Evolutionary conservation across 2,329 filamentous ascomycete genomes (phyloP).

Genomic region (Samsoniella hepiali): DNA sequence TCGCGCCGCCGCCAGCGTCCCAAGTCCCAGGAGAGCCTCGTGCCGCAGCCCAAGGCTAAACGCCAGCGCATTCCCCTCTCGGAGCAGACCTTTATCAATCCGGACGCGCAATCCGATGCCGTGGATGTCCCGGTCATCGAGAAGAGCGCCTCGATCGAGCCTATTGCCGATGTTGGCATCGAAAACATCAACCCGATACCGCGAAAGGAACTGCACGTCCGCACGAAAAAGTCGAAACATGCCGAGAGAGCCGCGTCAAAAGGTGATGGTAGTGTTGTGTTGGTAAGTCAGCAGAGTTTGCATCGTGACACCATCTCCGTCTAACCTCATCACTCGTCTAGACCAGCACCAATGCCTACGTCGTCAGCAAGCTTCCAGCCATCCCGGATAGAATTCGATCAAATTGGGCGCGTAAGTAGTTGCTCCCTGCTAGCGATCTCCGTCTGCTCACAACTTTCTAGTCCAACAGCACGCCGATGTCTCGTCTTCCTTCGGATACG

Average conservation of each 20-base stretch:
- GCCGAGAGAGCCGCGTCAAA: constrained; percentile 59
- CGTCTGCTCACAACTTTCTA: constrained; percentile 31
- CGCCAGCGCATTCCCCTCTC: constrained; percentile 56
- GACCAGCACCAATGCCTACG: constrained; percentile 83
- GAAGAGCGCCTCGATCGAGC: constrained; percentile 44
- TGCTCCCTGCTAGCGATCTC: neutral
- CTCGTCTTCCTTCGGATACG: constrained; percentile 66
- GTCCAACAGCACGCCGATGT: constrained; percentile 64
- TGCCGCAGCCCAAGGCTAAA: constrained; percentile 61
- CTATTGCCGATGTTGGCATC: constrained; percentile 44
- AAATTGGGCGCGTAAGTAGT: constrained; percentile 59
- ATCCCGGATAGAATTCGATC: constrained; percentile 73
- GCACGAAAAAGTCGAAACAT: constrained; percentile 61
- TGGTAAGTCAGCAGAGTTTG: constrained; percentile 48
- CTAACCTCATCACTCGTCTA: constrained; percentile 33
- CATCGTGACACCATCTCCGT: constrained; percentile 21
- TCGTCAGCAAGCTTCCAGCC: constrained; percentile 77
- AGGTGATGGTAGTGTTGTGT: constrained; percentile 63
- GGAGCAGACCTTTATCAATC: constrained; percentile 55
- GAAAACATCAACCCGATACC: constrained; percentile 40
- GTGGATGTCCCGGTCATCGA: constrained; percentile 51
- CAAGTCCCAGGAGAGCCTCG: constrained; percentile 50
- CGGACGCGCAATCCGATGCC: constrained; percentile 50
- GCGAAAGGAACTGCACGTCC: constrained; percentile 55
- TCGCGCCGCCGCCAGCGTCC: constrained; percentile 62